Evolutionary conservation across 2,329 filamentous ascomycete genomes (phyloP), one percentile per base, ranked within the genome.

Genomic region (Triangularia verruculosa): DNA sequence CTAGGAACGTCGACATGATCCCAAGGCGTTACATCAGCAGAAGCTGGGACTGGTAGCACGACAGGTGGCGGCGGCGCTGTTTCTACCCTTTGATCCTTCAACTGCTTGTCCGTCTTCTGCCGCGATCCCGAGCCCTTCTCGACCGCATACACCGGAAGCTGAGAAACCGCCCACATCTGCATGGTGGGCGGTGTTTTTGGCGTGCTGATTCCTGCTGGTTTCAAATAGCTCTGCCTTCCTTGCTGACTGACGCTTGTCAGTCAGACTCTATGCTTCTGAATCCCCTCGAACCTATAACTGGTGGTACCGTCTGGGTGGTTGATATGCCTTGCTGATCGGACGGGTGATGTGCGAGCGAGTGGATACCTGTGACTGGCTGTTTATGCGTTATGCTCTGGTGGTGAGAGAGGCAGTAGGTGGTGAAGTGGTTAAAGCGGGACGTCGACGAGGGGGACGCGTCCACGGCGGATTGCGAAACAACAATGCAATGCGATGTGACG

Each of bases 121-220:
- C 51, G 20, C 22, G 34, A 24, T 17, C 39, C 30, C 58, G 62
- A 20, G 11, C 57, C 64, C 57, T 59, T 61, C 15, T 70, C 69
- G 54, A 67, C 66, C 67, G 65, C 56, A 62, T 72, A 72, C 60
- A 71, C 68, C 65, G 70, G 68, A 66, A 69, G 65, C 55, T 64
- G 58, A 59, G 71, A 70, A 12, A 69, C 64, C 22, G 70, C 71
- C 69, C 69, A 72, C 64, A 70, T 69, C 66, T 72, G 71, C 70
- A 72, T 72, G 66, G 57, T 69, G 61, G 64, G 62, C 64, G 58
- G 32, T 34, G 6, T 15, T 61, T 39, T 15, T 27, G 25, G 9
- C 27, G n/a, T n/a, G n/a, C n/a, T n/a, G n/a, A 39, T 54, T 28
- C 22, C 39, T 47, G 39, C 13, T 47, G 39, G 6, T 9, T 47